Conservation (phyloP, 257 asterid genomes). For the Przewalskia tangutica region DNA sequence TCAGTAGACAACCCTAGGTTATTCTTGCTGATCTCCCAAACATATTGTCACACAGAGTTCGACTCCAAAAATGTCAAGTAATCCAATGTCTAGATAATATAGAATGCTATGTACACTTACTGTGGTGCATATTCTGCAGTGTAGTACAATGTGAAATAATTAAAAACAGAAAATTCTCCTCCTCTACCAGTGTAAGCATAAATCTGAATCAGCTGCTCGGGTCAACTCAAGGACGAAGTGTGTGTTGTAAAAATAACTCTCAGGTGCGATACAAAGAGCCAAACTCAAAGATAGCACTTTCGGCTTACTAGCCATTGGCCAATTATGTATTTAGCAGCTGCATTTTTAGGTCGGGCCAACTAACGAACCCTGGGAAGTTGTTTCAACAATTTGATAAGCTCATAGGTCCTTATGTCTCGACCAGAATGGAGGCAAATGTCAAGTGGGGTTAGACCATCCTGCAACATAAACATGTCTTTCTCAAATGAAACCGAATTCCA, state of each 20-base stretch:
- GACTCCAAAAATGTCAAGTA: not conserved
- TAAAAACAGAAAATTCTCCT: not conserved
- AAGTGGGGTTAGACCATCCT: constrained; percentile 8
- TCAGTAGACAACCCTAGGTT: not conserved
- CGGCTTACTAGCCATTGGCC: not conserved
- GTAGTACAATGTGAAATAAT: not conserved
- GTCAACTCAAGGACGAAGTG: not conserved
- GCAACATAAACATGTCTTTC: constrained; percentile 1
- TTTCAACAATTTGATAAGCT: constrained; percentile 8
- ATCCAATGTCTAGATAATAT: not conserved
- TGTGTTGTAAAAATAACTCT: not conserved
- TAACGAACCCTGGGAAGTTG: not conserved
- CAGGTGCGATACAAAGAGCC: not conserved
- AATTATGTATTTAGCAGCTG: not conserved
- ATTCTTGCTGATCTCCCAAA: not conserved
- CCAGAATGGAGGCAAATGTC: constrained; percentile 8
- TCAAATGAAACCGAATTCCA: not conserved
- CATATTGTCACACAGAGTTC: not conserved
- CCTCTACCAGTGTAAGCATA: not conserved
- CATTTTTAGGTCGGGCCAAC: not conserved
- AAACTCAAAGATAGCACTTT: not conserved
- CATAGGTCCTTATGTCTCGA: not conserved
- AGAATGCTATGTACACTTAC: not conserved
- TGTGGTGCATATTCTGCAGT: not conserved
- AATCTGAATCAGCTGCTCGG: not conserved